A percentile compares a stretch with the other conserved stretches of the same genome.
These are phyloP conservation scores for Myxozyma geophila DNA, from an alignment of 805 yeast genomes.

Conservation along the genomic window DNA sequence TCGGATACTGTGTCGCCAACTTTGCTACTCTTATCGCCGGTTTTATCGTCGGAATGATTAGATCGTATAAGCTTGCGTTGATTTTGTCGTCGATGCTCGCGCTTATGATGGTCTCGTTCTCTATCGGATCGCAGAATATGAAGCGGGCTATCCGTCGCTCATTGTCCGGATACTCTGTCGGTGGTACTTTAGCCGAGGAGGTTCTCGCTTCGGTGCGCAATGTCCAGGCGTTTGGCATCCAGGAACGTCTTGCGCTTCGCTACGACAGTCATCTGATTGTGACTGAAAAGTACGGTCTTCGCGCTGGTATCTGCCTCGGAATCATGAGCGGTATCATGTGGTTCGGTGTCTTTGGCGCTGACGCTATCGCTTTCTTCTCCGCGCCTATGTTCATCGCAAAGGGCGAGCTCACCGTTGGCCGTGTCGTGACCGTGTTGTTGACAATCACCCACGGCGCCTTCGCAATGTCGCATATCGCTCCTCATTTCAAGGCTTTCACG, in stretches of 20 bases:
- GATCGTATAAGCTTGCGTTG: slow-evolving; percentile 48
- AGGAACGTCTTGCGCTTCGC: slow-evolving; percentile 44
- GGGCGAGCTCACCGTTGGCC: slow-evolving; percentile 36
- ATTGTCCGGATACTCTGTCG: slow-evolving; percentile 31
- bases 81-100: slow-evolving; percentile 46
- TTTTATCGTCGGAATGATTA: slow-evolving; percentile 46
- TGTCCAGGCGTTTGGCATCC: slow-evolving; percentile 51
- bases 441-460: slow-evolving; percentile 51
- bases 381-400: slow-evolving; percentile 38
- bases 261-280: slow-evolving; percentile 43
- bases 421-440: slow-evolving; percentile 39
- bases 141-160: slow-evolving; percentile 33
- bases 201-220: slow-evolving; percentile 48
- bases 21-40: slow-evolving; percentile 50
- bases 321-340: slow-evolving; percentile 43
- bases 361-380: slow-evolving; percentile 41
- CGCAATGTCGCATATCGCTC: slow-evolving; percentile 49
- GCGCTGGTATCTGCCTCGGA: slow-evolving; percentile 33
- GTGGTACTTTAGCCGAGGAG: slow-evolving; percentile 50
- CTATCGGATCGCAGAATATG: slow-evolving; percentile 37
- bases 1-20: slow-evolving; percentile 49
- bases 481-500: slow-evolving; percentile 47
- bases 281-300: slow-evolving; percentile 38
- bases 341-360: slow-evolving; percentile 38
- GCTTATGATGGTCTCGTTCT: slow-evolving; percentile 40